A percentile compares a stretch with the other conserved stretches of the same genome.
Evolutionary conservation across 768 basidiomycete species (phyloP).

Genomic region (Albatrellus ellisii): DNA sequence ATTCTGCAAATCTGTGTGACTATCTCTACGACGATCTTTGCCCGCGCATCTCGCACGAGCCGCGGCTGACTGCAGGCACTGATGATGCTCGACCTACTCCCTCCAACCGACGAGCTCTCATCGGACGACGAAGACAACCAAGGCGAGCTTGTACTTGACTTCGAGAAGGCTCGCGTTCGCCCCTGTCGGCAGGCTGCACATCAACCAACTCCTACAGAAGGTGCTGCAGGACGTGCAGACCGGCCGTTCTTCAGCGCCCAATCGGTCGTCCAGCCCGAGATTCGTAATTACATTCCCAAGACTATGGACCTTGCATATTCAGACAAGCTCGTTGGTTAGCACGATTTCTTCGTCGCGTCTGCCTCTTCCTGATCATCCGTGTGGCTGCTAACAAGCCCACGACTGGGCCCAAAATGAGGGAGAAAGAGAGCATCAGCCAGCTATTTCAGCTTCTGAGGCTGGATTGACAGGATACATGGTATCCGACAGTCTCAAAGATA

Average conservation of each 20-base stretch:
- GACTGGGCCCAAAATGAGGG: slow-evolving; percentile 35
- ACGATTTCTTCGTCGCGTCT: not conserved
- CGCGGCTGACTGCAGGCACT: slow-evolving; percentile 84
- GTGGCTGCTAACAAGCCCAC: slow-evolving; percentile 33
- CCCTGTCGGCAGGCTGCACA: slow-evolving; percentile 45
- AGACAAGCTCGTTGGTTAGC: slow-evolving; percentile 59
- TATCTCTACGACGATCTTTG: slow-evolving; percentile 91
- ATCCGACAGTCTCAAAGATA: slow-evolving; percentile 76
- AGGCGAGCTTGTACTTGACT: slow-evolving; percentile 14
- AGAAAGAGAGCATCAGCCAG: slow-evolving; percentile 58
- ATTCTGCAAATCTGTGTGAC: slow-evolving; percentile 86
- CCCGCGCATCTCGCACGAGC: slow-evolving; percentile 90
- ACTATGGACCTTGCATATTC: slow-evolving; percentile 80
- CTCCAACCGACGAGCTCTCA: slow-evolving; percentile 21
- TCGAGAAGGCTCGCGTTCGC: too few relatives aligned
- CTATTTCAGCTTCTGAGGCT: slow-evolving; percentile 58
- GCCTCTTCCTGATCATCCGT: slow-evolving; percentile 1
- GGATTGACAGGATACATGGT: slow-evolving; percentile 80
- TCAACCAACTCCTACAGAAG: slow-evolving; percentile 72
- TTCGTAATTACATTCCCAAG: slow-evolving; percentile 68
- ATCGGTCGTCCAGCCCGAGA: slow-evolving; percentile 78
- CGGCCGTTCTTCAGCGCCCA: slow-evolving; percentile 94
- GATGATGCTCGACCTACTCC: slow-evolving; percentile 78
- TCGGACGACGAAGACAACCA: slow-evolving; percentile 23
- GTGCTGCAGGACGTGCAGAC: slow-evolving; percentile 96